Evolutionary conservation across 2,329 filamentous ascomycete genomes (phyloP).

Genomic region (Fusarium palustre): DNA sequence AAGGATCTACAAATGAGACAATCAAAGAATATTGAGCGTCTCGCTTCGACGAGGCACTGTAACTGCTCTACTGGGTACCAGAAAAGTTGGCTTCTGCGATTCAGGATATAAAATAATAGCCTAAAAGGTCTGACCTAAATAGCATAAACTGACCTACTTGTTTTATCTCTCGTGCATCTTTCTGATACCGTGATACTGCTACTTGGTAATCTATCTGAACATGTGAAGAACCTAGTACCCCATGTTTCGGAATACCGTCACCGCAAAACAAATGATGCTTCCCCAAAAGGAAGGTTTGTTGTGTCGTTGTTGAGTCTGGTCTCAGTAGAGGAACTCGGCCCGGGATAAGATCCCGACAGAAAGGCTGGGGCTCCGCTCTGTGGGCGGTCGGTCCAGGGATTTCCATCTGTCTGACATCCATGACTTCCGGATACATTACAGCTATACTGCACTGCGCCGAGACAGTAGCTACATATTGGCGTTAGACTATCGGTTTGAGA

Average conservation of each 20-base stretch:
- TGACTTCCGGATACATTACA: constrained; percentile 2
- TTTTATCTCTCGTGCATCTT: too few species aligned
- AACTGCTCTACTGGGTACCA: too few species aligned
- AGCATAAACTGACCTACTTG: too few species aligned
- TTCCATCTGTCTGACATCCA: neutral
- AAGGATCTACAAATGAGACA: constrained; percentile 4
- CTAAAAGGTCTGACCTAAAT: too few species aligned
- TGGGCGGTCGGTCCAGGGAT: constrained; percentile 9
- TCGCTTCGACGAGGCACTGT: constrained; percentile 10
- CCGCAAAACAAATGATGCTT: constrained; percentile 4
- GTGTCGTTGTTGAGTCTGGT: constrained; percentile 18
- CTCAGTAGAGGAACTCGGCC: constrained; percentile 26
- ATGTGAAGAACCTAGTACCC: neutral
- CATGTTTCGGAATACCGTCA: constrained; percentile 4
- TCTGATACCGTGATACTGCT: too few species aligned
- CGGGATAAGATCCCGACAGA: constrained; percentile 33
- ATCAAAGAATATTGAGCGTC: constrained; percentile 1
- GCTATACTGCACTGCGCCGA: constrained; percentile 1
- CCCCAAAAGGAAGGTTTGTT: constrained; percentile 19
- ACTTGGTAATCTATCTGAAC: neutral
- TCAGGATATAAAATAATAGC: too few species aligned
- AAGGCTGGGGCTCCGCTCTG: constrained; percentile 8
- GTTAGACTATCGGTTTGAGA: neutral
- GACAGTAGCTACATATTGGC: neutral
- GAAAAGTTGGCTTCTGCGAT: too few species aligned